A percentile compares a stretch with the other conserved stretches of the same genome.
Conservation (phyloP, 2,329 filamentous ascomycete genomes). For the Clonostachys sp. region DNA sequence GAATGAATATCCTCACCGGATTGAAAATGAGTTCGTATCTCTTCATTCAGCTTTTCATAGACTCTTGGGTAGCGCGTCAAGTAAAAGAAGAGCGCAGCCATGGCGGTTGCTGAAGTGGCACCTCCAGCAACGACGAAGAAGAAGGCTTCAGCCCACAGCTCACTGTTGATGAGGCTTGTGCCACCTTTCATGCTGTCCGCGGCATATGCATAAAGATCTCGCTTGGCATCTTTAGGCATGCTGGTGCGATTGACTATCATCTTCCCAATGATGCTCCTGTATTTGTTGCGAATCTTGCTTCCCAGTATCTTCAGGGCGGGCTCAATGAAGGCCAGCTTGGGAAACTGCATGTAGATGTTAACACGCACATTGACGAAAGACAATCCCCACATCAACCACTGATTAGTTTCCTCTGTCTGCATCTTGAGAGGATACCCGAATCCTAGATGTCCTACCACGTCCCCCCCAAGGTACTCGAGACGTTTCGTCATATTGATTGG, state of each 20-base stretch:
- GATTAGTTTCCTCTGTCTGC: conserved; percentile 54
- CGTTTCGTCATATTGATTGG: too few species aligned
- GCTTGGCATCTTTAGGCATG: too few species aligned
- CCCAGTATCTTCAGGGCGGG: too few species aligned
- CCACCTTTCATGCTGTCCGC: too few species aligned
- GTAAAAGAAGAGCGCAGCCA: conserved; percentile 4
- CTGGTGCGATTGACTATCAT: too few species aligned
- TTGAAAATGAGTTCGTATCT: conserved; percentile 29
- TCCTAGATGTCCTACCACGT: conserved; percentile 2
- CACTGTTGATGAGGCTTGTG: background rate
- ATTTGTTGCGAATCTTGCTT: too few species aligned
- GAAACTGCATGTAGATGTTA: conserved; percentile 12
- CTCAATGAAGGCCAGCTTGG: too few species aligned
- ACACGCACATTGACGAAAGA: conserved; percentile 71
- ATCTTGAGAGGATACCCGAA: conserved; percentile 4
- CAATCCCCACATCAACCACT: conserved; percentile 51
- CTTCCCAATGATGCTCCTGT: too few species aligned
- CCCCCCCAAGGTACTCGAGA: background rate
- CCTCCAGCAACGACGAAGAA: background rate
- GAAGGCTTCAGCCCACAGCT: background rate
- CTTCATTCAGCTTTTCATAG: conserved; percentile 17
- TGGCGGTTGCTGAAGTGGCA: background rate
- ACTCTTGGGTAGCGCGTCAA: conserved; percentile 1
- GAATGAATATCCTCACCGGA: conserved; percentile 7
- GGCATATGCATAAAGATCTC: too few species aligned